Base-by-base conservation (phyloP, 495 filamentous ascomycete species). In the Stereocaulon alpinum region DNA sequence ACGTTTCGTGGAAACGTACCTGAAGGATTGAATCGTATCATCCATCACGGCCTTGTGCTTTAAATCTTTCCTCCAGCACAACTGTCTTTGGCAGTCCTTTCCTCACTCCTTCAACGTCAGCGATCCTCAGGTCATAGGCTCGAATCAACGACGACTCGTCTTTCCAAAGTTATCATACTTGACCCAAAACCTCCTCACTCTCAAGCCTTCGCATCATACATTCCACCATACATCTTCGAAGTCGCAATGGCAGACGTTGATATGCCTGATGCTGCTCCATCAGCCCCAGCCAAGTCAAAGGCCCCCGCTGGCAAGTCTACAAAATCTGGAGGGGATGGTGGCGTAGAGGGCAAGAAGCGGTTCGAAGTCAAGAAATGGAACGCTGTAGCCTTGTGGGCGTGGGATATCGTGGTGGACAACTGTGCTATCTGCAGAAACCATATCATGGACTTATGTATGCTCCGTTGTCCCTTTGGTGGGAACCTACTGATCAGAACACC, bases 311-410 rank as follows among this genome's bases (percentile, higher is more conserved):
- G 64, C 47, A 82, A 80, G 56, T 68, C 71, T n/a, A 77, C 81
- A 54, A 84, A 82, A 69, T 72, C 73, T 54, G 71, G 67, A 40
- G 68, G 66, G 42, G 80, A 82, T 24, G 71, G 71, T 43, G 80
- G 80, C 58, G 71, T 68, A 22, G 87, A 90, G 56, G 86, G 79
- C 44, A 96, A 95, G 80, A 93, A 95, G 73, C 82, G 87, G 40
- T 97, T 98, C 67, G 93, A 98, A 70, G 94, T 98, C 55, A 97
- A 97, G 77, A 98, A 98, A 91, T 99, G 93, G 93, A 97, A 96
- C 64, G 93, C 94, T 1, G 93, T 99, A n/a, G 89, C 93, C 40
- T 78, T 99, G 3, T 99, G 93, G 93, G 94, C 93, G 2, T 99
- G 93, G 93, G 93, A 99, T 73, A 99, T 99, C 55, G 92, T 99